Base-by-base conservation (phyloP, 306 rosid genomes). In the Fagus sylvatica region DNA sequence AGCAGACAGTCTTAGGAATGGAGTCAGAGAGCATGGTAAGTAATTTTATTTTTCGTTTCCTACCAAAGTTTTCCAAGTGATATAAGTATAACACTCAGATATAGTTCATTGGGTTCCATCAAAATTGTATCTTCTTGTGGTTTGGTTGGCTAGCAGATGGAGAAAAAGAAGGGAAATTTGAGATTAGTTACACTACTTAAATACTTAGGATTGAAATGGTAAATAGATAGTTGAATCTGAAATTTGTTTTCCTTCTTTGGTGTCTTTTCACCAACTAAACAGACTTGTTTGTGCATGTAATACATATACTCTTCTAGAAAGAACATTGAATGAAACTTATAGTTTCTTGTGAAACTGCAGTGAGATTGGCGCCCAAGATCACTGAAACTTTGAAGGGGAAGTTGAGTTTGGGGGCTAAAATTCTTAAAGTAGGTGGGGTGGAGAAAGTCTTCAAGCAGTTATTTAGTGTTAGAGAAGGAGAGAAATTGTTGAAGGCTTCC, bases 371-470 rank as follows among this genome's bases (percentile, higher is more conserved):
- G 17, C 83, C 91, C 64, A 91, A 84, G 80, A 88, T 93, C 77
- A 79, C 84, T 4, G 91, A 89, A 40, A 88, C 94, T 22, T 83
- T 91, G 76, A 93, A 84, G 84, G 87, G 93, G 12, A 93, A 93
- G 82, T 72, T 93, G 60, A 91, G 90, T 9, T 69, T 91, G 41
- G 97, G 94, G 75, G 93, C 93, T 12, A 87, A 76, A 78, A 88
- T 91, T 85, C 80, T 91, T 40, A 89, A 79, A 60, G 86, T 89
- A 57, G 98, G 98, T 30, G 95, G 98, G 55, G 56, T 86, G 67
- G 78, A 80, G 76, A 93, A 88, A 75, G 87, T 86, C 5, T 91
- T 89, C 33, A 85, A 76, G 87, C 73, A 89, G 70, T 82, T 84
- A 15, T 91, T 91, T 76, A 75, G 74, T 65, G 85, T 78, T 49